Evolutionary conservation across 441 rosid genomes (phyloP).

Genomic region (Eugenia klotzschiana): DNA sequence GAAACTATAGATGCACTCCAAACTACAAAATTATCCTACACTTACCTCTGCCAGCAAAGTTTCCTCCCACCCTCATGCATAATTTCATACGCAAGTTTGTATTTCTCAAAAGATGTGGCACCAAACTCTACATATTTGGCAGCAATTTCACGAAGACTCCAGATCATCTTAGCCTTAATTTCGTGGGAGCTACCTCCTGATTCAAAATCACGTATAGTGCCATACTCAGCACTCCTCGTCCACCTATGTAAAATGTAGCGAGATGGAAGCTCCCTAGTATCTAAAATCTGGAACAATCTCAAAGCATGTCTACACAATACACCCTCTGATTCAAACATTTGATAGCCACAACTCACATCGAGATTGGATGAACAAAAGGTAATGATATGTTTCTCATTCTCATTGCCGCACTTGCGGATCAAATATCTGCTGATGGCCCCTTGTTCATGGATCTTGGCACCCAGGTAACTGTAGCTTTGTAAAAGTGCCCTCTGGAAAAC

Average conservation of each 20-base stretch:
- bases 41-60: background rate
- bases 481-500: slow-evolving; percentile 59
- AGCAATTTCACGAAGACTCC: background rate
- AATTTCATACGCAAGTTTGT: background rate
- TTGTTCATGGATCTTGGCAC: slow-evolving; percentile 57
- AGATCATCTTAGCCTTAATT: slow-evolving; percentile 15
- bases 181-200: slow-evolving; percentile 44
- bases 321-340: slow-evolving; percentile 80
- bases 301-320: slow-evolving; percentile 59
- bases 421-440: slow-evolving; percentile 52
- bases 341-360: slow-evolving; percentile 63
- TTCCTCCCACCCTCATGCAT: background rate
- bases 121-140: background rate
- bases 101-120: background rate
- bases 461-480: slow-evolving; percentile 42
- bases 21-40: background rate
- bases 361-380: slow-evolving; percentile 49
- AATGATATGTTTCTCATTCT: slow-evolving; percentile 49
- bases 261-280: slow-evolving; percentile 52
- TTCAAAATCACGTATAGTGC: slow-evolving; percentile 33
- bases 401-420: slow-evolving; percentile 54
- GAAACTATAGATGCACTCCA: background rate
- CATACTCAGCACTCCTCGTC: slow-evolving; percentile 52
- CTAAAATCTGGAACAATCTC: slow-evolving; percentile 54
- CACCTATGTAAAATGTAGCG: slow-evolving; percentile 59